Percentiles rank a stretch among this genome's conserved stretches.
phyloP scores from a whole-genome alignment of 371 early-diverging fungal species.

The Circinella umbellata region DNA sequence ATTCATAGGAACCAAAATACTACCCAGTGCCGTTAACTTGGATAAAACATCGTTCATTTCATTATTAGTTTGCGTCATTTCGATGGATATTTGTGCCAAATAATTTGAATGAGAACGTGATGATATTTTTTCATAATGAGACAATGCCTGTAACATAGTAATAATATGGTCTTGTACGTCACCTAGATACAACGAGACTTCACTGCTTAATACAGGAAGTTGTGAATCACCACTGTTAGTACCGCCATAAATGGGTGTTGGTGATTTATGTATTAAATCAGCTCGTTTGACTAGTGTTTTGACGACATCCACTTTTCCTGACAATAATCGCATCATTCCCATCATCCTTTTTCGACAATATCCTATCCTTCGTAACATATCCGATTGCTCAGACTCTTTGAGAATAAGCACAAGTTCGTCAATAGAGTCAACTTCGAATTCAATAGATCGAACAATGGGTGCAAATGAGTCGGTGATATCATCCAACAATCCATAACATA shows the following conservation, averaged over 20 bases:
- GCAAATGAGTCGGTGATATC: slow-evolving; percentile 87
- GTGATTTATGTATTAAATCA: slow-evolving; percentile 39
- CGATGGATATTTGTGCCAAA: slow-evolving; percentile 95
- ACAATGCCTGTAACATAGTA: slow-evolving; percentile 89
- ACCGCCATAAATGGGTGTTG: not conserved
- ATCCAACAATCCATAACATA: slow-evolving; percentile 87
- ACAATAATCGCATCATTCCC: slow-evolving; percentile 74
- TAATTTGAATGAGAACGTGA: slow-evolving; percentile 94
- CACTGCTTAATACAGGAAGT: slow-evolving; percentile 53
- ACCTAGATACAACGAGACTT: slow-evolving; percentile 84
- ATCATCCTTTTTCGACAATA: slow-evolving; percentile 82
- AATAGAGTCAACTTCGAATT: slow-evolving; percentile 90
- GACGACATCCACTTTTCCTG: slow-evolving; percentile 82
- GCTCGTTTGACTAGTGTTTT: slow-evolving; percentile 80
- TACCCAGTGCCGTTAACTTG: slow-evolving; percentile 89
- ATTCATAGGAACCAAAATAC: slow-evolving; percentile 94
- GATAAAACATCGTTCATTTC: slow-evolving; percentile 90
- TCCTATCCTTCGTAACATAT: slow-evolving; percentile 89
- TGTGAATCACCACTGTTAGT: slow-evolving; percentile 5
- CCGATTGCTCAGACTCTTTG: slow-evolving; percentile 84
- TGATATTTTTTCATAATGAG: slow-evolving; percentile 91
- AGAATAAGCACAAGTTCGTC: slow-evolving; percentile 92
- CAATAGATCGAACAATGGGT: slow-evolving; percentile 76
- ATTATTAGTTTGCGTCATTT: slow-evolving; percentile 94
- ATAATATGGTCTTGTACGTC: slow-evolving; percentile 97